A percentile compares a stretch with the other conserved stretches of the same genome.
Conservation (phyloP, 768 basidiomycete species). For the Trametes cubensis region DNA sequence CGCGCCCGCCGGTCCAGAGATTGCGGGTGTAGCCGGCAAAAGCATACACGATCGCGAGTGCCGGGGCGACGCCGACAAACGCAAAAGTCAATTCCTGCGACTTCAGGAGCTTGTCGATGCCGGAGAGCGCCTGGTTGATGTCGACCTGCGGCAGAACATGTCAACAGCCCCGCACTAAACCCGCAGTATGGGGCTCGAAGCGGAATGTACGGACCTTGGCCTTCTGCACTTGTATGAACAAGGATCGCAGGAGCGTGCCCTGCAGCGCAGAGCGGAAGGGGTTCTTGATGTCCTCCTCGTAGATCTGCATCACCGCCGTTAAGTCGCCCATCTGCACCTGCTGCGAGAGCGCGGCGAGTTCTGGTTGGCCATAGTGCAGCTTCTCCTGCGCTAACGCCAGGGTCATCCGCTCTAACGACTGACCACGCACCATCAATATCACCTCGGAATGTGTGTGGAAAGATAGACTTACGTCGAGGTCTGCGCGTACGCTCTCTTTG, state of each 20-base stretch:
- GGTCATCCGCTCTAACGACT: constrained; percentile 95
- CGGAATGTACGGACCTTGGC: constrained; percentile 67
- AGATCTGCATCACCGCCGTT: constrained; percentile 82
- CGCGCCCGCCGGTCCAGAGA: constrained; percentile 53
- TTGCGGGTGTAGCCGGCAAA: constrained; percentile 53
- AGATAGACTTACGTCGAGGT: constrained; percentile 64
- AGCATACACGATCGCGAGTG: constrained; percentile 77
- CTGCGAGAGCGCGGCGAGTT: constrained; percentile 65
- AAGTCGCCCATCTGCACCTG: constrained; percentile 81
- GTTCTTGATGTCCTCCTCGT: constrained; percentile 90
- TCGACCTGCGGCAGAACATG: constrained; percentile 62
- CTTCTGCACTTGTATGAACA: constrained; percentile 94
- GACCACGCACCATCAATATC: neutral
- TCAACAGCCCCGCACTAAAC: neutral
- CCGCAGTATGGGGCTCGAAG: neutral
- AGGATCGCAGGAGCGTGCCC: constrained; percentile 79
- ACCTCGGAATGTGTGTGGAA: neutral
- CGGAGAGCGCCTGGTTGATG: constrained; percentile 84
- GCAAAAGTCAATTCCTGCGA: constrained; percentile 96
- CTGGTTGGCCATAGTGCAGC: constrained; percentile 60
- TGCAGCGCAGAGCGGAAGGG: constrained; percentile 79
- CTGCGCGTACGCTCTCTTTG: constrained; percentile 80
- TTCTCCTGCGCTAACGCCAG: constrained; percentile 83
- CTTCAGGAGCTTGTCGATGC: constrained; percentile 91
- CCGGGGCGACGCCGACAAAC: constrained; percentile 94